Evolutionary conservation across 2,329 filamentous ascomycete genomes (phyloP).

Genomic region (Monosporascus sp.): DNA sequence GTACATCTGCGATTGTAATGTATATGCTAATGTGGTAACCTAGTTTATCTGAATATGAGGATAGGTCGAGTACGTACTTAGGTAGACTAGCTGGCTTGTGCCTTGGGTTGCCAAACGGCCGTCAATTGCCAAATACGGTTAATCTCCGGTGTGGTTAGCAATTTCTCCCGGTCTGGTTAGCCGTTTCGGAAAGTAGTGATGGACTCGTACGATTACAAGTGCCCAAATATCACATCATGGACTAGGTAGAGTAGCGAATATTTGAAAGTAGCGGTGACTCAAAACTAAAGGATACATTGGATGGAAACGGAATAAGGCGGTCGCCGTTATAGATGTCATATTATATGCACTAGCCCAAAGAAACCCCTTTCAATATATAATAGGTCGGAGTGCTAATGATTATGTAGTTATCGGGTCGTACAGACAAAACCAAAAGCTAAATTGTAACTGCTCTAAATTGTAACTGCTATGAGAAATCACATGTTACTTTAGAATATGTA

Average conservation of each 20-base stretch:
- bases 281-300: neutral
- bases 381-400: too few species aligned
- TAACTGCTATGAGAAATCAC: neutral
- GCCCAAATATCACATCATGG: neutral
- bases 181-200: neutral
- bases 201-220: neutral
- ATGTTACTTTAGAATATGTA: neutral
- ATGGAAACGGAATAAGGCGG: neutral
- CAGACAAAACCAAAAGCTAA: neutral
- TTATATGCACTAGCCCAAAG: neutral
- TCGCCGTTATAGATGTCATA: neutral
- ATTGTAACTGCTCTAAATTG: neutral
- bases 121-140: too few species aligned
- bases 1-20: too few species aligned
- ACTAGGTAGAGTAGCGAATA: neutral
- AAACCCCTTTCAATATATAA: too few species aligned
- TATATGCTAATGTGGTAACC: too few species aligned
- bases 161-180: too few species aligned
- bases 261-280: neutral
- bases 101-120: too few species aligned
- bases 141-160: too few species aligned
- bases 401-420: too few species aligned
- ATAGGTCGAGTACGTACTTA: too few species aligned
- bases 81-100: too few species aligned
- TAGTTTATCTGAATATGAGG: too few species aligned